Evolutionary conservation across 768 basidiomycete genomes (phyloP), one percentile per base, ranked within the genome.

Genomic region (Pluteus cervinus): DNA sequence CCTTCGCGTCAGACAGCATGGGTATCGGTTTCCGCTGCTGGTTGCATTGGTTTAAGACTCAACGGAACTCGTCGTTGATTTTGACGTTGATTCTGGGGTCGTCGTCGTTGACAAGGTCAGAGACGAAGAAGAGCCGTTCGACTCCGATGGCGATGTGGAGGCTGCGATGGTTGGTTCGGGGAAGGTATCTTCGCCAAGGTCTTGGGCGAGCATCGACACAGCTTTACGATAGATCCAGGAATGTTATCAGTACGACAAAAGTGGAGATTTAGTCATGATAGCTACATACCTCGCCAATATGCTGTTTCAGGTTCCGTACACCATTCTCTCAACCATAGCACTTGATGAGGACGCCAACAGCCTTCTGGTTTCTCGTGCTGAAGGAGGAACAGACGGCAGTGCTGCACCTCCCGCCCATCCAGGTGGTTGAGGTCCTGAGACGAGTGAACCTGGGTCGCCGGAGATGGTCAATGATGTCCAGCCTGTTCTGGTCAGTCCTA

Each of bases 251-350:
- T n/a, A n/a, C n/a, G n/a, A n/a, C n/a, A n/a, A n/a, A n/a, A n/a
- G n/a, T n/a, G n/a, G n/a, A n/a, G n/a, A n/a, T n/a, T n/a, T n/a
- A n/a, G n/a, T n/a, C n/a, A n/a, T n/a, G n/a, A 7, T 32, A 14
- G 10, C 4, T 7, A 47, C 53, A 2, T 42, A 90, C 91, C 80
- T 98, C 98, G 54, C 98, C 94, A 38, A 99, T 94, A 52, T 93
- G 87, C 63, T 99, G 97, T 79, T 98, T 98, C 56, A 99, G 54
- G 54, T 92, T 91, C 33, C 96, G 71, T 20, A 99, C 96, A 30
- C 96, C 96, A 49, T 90, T 94, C 66, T 99, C 96, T 16, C 96
- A 75, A 56, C 90, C 93, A 60, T 98, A 98, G 58, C 91, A 97
- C 56, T 93, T 86, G 65, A 99, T 98, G 36, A 99, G 71, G 8